phyloP scores from a whole-genome alignment of 1,284 basidiomycete species.

The Pulchroboletus neoregius region DNA sequence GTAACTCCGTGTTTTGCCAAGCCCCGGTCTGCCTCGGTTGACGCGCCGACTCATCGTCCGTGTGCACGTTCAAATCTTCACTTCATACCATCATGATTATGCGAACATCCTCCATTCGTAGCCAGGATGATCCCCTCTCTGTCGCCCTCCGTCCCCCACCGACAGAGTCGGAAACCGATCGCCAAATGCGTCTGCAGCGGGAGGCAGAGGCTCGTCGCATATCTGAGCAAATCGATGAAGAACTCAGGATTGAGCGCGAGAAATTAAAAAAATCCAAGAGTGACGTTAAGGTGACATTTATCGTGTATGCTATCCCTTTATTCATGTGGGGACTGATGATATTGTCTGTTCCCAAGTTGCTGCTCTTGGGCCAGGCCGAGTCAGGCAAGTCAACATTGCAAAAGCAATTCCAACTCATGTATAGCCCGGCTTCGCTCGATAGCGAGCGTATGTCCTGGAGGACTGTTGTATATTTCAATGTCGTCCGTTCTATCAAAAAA shows the following conservation, averaged over 20 bases:
- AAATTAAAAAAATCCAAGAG: constrained; percentile 56
- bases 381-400: constrained; percentile 79
- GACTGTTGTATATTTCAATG: constrained; percentile 79
- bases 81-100: constrained; percentile 43
- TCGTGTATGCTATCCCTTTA: constrained; percentile 28
- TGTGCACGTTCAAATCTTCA: constrained; percentile 24
- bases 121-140: constrained; percentile 71
- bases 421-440: constrained; percentile 71
- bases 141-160: constrained; percentile 60
- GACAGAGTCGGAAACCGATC: constrained; percentile 63
- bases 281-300: constrained; percentile 80
- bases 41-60: constrained; percentile 9
- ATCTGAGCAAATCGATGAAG: constrained; percentile 77
- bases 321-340: constrained; percentile 18
- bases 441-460: constrained; percentile 77
- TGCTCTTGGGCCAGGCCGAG: constrained; percentile 78
- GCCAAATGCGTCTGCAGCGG: constrained; percentile 50
- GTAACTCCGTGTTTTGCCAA: neutral
- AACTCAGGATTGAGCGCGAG: constrained; percentile 65
- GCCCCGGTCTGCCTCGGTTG: neutral
- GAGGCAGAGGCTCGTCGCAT: constrained; percentile 71
- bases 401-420: constrained; percentile 84
- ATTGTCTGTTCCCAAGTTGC: constrained; percentile 43
- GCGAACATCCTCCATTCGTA: constrained; percentile 64
- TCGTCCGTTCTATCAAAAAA: constrained; percentile 71